Evolutionary conservation across 768 basidiomycete genomes (phyloP).

Genomic region (Suillus clintonianus): DNA sequence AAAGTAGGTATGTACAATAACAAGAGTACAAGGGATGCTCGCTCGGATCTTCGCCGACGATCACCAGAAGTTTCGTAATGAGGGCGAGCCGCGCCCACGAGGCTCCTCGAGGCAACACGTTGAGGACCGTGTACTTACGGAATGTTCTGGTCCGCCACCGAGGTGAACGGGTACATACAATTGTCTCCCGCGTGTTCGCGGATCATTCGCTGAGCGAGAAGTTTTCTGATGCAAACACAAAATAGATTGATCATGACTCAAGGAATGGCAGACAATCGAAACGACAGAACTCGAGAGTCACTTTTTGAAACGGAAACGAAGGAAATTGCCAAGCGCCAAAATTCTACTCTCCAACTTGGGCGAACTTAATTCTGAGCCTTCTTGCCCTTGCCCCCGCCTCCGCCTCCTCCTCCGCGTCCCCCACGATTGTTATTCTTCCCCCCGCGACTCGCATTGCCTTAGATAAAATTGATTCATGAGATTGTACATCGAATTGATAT

Average conservation of each 20-base stretch:
- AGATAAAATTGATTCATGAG: not conserved
- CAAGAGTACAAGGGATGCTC: not conserved
- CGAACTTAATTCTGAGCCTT: not conserved
- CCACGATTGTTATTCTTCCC: not conserved
- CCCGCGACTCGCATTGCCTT: not conserved
- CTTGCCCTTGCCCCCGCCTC: not conserved
- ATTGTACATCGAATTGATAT: not conserved
- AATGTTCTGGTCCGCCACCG: not conserved
- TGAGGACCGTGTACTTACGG: no score
- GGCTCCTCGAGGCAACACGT: not conserved
- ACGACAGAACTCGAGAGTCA: not conserved
- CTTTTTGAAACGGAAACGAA: not conserved
- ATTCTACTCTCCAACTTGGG: not conserved
- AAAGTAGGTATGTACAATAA: not conserved
- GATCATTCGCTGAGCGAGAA: not conserved
- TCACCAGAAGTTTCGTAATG: not conserved
- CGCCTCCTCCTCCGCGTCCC: no score
- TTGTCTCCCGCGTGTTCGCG: not conserved
- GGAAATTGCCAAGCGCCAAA: not conserved
- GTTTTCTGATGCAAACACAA: not conserved
- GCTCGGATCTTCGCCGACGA: not conserved
- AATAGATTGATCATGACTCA: not conserved
- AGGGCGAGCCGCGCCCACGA: not conserved
- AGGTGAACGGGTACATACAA: not conserved
- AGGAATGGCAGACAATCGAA: not conserved